Base-by-base conservation (phyloP, 1,284 basidiomycete species). In the Sanguinoderma infundibulare region DNA sequence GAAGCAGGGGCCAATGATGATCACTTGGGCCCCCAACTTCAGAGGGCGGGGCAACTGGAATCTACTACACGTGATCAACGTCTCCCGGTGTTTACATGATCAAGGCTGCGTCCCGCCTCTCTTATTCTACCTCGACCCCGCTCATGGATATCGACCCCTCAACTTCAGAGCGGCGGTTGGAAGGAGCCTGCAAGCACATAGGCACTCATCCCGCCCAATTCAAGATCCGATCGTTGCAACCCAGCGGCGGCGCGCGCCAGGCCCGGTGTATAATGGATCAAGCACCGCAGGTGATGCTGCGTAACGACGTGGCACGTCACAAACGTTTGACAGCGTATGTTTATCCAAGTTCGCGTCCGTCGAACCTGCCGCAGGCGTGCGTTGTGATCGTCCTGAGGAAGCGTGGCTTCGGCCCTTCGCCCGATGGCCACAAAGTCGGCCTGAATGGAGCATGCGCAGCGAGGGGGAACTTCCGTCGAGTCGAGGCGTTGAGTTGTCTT, bases 191-290 rank as follows among this genome's bases (percentile, higher is more conserved):
- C 42, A 26, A 22, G 5, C 36, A 38, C 15, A 22, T 46, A 22
- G 42, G 28, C 46, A 17, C 28, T 49, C 46, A 17, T 49, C 28
- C 28, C 32, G 28, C 46, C 15, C 46, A 40, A 30, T 56, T 57
- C 26, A 57, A 57, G 55, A 39, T 57, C 55, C 55, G 55, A 49
- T n/a, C 40, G 53, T 44, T 10, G 28, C 40, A 57, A 57, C 55
- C 55, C 55, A 38, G 55, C 55, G 55, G 55, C n/a, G n/a, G n/a
- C n/a, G n/a, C 55, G 34, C 36, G 39, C 53, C 53, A 46, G 52
- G 46, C 46, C 17, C 26, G 17, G n/a, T n/a, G n/a, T n/a, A n/a
- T n/a, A n/a, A 49, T 49, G 30, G n/a, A 49, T 32, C 28, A 49
- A 17, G 46, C 44, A 15, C 17, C 42, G 14, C 42, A 26, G 42